Base-by-base conservation (phyloP, 2,329 filamentous ascomycete species). In the Trichoderma harzianum region DNA sequence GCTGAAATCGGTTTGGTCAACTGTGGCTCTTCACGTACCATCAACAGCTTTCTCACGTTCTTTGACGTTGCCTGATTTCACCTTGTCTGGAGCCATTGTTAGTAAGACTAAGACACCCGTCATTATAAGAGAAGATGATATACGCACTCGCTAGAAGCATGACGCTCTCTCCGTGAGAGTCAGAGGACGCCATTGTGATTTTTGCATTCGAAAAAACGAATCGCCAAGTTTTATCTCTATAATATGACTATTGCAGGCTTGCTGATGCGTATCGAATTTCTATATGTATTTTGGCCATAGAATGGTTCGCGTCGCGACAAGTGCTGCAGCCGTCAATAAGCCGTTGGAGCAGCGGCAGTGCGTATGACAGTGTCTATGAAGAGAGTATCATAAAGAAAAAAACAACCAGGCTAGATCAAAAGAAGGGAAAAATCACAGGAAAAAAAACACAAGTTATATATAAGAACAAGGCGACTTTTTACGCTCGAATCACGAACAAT, bases 21-120 rank as follows among this genome's bases (percentile, higher is more conserved):
- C 11, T 10, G 21, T 11, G 5, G 10, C 3, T 11, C 16, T 36
- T 51, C 51, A 62, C 78, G 66, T 75, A 84, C 83, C 82, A 74
- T 84, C 82, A 1, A 85, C 74, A 12, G 82, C 83, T 39, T 80
- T 79, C 32, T 82, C 80, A 34, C 83, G 81, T 58, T 82, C 79
- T 74, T 80, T 84, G 55, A 81, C 28, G 32, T 78, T 77, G 8
- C 78, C 79, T 21, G 78, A 78, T 65, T 79, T 81, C 60, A 82
- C 78, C 60, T 80, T 77, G 26, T 76, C 82, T 84, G 43, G 7
- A 32, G 39, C 43, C 16, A 62, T 30, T 18, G 36, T 72, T 57
- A 71, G 55, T 62, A 5, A 30, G 21, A 51, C 24, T 36, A 43
- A 28, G 8, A 28, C 34, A 39, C 26, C 53, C 14, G 26, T 18